These are phyloP conservation scores for Yarrowia porcina DNA, from an alignment of 805 yeast species.

Conservation along the genomic window DNA sequence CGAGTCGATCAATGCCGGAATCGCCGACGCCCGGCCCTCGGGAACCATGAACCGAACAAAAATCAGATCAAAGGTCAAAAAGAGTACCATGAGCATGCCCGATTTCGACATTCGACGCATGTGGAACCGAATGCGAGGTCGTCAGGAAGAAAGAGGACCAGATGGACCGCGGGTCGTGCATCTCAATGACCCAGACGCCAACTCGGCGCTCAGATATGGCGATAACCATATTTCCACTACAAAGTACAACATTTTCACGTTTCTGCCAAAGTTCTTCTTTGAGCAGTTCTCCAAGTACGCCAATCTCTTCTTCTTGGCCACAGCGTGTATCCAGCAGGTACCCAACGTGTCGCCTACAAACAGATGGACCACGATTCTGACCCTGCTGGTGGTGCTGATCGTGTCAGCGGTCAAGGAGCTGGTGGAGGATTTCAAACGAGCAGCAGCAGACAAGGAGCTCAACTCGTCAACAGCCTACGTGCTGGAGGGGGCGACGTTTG, in stretches of 20 bases:
- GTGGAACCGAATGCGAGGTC: constrained; percentile 36
- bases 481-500: constrained; percentile 53
- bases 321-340: constrained; percentile 93
- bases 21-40: constrained; percentile 1
- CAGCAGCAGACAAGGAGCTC: constrained; percentile 81
- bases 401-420: constrained; percentile 93
- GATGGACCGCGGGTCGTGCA: constrained; percentile 63
- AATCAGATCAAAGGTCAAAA: constrained; percentile 28
- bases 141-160: constrained; percentile 26
- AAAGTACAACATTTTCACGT: constrained; percentile 89
- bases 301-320: constrained; percentile 85
- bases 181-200: constrained; percentile 60
- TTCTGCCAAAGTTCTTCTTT: constrained; percentile 87
- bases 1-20: constrained; percentile 7
- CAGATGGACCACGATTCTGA: constrained; percentile 91
- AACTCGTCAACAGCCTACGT: constrained; percentile 75
- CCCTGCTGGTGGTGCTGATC: constrained; percentile 73
- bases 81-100: constrained; percentile 27
- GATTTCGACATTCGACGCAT: constrained; percentile 39
- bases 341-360: constrained; percentile 96
- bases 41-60: constrained; percentile 24
- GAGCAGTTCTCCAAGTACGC: constrained; percentile 98
- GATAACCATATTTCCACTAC: constrained; percentile 93
- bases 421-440: constrained; percentile 86
- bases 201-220: constrained; percentile 54